These are phyloP conservation scores for Colletotrichum tanaceti DNA, from an alignment of 2,329 filamentous ascomycete species.

Conservation along the genomic window DNA sequence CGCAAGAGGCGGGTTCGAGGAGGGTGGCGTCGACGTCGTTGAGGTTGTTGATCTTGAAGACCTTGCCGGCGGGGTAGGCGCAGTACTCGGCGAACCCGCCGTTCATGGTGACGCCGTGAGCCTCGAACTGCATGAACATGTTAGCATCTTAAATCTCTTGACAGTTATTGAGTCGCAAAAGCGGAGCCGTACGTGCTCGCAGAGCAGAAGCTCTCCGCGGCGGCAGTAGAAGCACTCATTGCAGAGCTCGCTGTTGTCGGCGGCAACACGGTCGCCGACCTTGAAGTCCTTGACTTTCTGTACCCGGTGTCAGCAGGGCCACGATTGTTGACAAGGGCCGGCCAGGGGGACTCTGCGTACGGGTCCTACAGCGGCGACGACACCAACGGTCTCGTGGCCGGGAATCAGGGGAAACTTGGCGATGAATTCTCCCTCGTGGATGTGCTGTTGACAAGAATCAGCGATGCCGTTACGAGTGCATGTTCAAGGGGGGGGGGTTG, in stretches of 20 bases:
- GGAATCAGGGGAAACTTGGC: conserved; percentile 74
- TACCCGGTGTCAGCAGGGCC: conserved; percentile 8
- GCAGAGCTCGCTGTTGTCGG: conserved; percentile 75
- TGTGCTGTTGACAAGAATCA: conserved; percentile 56
- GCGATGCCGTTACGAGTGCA: neutral
- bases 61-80: conserved; percentile 63
- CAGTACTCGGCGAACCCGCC: conserved; percentile 80
- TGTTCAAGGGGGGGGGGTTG: neutral
- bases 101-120: conserved; percentile 74
- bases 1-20: conserved; percentile 77
- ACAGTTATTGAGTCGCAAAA: neutral
- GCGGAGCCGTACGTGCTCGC: conserved; percentile 63
- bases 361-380: conserved; percentile 68
- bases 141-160: conserved; percentile 17
- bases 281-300: conserved; percentile 69
- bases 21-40: conserved; percentile 76
- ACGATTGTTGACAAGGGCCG: neutral
- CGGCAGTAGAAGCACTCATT: conserved; percentile 80
- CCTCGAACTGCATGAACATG: conserved; percentile 61
- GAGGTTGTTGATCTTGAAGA: conserved; percentile 75
- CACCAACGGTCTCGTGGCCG: conserved; percentile 76
- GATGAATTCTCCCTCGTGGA: conserved; percentile 76
- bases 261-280: conserved; percentile 72
- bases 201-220: conserved; percentile 74
- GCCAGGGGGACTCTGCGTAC: conserved; percentile 34